Base-by-base conservation (phyloP, 225 moss, liverwort and hornwort species). In the Marchantia paleacea region DNA sequence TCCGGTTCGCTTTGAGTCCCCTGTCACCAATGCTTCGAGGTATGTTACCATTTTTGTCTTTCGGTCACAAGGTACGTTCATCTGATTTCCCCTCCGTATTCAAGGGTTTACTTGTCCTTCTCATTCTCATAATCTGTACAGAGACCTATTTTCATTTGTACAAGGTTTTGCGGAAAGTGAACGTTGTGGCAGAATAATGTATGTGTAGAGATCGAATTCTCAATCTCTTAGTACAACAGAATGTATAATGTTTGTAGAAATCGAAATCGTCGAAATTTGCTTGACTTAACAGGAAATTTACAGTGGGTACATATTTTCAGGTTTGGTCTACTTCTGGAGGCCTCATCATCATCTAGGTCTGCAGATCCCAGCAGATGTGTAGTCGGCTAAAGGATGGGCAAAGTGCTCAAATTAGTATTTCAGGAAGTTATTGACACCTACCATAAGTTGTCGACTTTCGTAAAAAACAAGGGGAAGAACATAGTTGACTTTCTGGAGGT, bases 401-500 rank as follows among this genome's bases (percentile, higher is more conserved):
- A 73, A 10, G 53, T 73, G 13, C 54, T 73, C 11, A 55, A 28
- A 55, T 5, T 74, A n/a, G 54, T 74, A 12, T 3, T 74, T 25
- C 54, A 74, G 29, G 74, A 74, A 55, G 55, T 55, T 15, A 74
- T 55, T 15, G 55, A 74, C 12, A 18, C 54, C 16, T 74, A 55
- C 29, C 24, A 74, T 28, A 74, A 28, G 55, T 25, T 74, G 15
- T 53, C 28, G 14, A 19, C 0, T 16, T 20, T 74, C 29, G 28
- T 74, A 29, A 74, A 74, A 54, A 55, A 14, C n/a, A 54, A 29
- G 26, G 54, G 74, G 7, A 74, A 16, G 25, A 55, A 54, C 24
- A 28, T 74, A 28, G 74, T 74, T 55, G 54, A 55, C 54, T 74
- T 55, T 55, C 74, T 74, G 26, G 74, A 74, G 13, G 74, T 74